phyloP scores from a whole-genome alignment of 129 eudicot species.

The Daucus carota region DH1_v3.0 NC_030388.2:23860001-23860500 shows the following conservation, averaged over 20 bases:
- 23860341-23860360: neutral
- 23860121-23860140: neutral
- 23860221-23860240: neutral
- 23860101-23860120: constrained; percentile 33
- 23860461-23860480: neutral
- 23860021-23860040: constrained; percentile 26
- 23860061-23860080: constrained; percentile 30
- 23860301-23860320: neutral
- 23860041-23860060: constrained; percentile 28
- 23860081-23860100: constrained; percentile 25
- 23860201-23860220: neutral
- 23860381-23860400: neutral
- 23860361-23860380: neutral
- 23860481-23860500: neutral
- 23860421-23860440: neutral
- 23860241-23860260: neutral
- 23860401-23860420: neutral
- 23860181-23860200: neutral
- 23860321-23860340: neutral
- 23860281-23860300: neutral
- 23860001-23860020: neutral
- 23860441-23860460: neutral
- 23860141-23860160: neutral
- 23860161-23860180: neutral
- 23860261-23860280: neutral